These are phyloP conservation scores for Albizia julibrissin DNA, from an alignment of 306 rosid species.

Conservation along the genomic window DNA sequence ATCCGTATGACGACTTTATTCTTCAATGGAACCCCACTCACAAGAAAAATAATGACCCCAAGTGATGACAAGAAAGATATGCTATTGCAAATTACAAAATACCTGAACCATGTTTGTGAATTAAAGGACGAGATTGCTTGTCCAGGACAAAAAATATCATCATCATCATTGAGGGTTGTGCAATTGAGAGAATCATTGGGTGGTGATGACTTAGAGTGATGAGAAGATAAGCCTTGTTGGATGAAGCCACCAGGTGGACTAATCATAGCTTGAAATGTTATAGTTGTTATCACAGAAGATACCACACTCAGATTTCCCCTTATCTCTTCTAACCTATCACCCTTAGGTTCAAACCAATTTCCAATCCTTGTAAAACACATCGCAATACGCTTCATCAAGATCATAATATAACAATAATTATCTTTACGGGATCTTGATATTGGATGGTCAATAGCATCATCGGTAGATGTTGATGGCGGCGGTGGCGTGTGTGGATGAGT, in stretches of 20 bases:
- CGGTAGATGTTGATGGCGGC: background rate
- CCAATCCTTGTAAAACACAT: background rate
- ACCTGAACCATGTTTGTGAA: background rate
- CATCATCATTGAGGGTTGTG: no score
- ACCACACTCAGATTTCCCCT: background rate
- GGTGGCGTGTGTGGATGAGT: background rate
- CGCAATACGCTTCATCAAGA: background rate
- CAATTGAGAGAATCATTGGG: background rate
- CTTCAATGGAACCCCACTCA: background rate
- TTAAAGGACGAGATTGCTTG: background rate
- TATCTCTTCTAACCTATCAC: background rate
- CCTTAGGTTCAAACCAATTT: background rate
- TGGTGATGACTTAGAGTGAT: no score
- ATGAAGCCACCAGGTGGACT: background rate
- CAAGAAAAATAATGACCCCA: background rate
- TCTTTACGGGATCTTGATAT: background rate
- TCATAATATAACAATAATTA: background rate
- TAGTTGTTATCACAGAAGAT: background rate
- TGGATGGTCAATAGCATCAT: background rate
- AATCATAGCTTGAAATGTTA: background rate
- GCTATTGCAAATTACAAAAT: background rate
- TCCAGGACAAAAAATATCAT: background rate
- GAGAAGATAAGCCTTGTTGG: background rate
- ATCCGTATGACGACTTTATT: background rate
- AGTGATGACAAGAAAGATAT: background rate